Evolutionary conservation across 371 early-diverging fungal genomes (phyloP).

Genomic region (Apophysomyces sp.): DNA sequence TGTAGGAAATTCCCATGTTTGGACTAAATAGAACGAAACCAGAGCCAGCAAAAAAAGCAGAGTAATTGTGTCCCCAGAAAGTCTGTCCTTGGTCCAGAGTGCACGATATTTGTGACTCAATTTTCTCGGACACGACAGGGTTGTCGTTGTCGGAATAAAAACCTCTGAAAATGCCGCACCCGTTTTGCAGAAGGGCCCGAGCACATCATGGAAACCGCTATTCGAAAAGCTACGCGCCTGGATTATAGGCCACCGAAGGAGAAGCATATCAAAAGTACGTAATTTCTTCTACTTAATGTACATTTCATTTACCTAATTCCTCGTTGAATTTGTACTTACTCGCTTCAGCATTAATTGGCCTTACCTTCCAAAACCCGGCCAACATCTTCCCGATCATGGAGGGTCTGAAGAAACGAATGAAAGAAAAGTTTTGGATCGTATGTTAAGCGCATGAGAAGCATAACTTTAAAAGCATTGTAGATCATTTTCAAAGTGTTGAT

Average conservation of each 20-base stretch:
- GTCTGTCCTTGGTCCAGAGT: too few relatives aligned
- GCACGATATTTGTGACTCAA: too few relatives aligned
- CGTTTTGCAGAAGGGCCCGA: too few relatives aligned
- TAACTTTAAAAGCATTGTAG: slow-evolving; percentile 40
- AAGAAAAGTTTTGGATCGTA: slow-evolving; percentile 86
- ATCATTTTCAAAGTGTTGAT: slow-evolving; percentile 89
- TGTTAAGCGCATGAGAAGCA: slow-evolving; percentile 9
- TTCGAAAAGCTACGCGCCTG: slow-evolving; percentile 76
- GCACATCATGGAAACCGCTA: slow-evolving; percentile 72
- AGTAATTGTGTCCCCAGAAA: too few relatives aligned
- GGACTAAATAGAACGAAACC: too few relatives aligned
- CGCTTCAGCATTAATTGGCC: slow-evolving; percentile 43
- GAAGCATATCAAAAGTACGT: slow-evolving; percentile 81
- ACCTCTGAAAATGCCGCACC: too few relatives aligned
- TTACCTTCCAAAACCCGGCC: slow-evolving; percentile 44
- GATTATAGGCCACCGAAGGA: slow-evolving; percentile 79
- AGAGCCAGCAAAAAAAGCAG: too few relatives aligned
- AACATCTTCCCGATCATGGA: slow-evolving; percentile 63
- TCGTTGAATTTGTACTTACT: neutral
- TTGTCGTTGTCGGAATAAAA: too few relatives aligned
- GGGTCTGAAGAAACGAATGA: slow-evolving; percentile 55
- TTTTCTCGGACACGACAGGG: too few relatives aligned
- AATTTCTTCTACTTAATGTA: slow-evolving; percentile 6
- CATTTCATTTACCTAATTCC: neutral
- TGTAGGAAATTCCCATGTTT: too few relatives aligned